Conservation (phyloP, 2,329 filamentous ascomycete genomes). For the Myriosclerotinia scirpicola region DNA sequence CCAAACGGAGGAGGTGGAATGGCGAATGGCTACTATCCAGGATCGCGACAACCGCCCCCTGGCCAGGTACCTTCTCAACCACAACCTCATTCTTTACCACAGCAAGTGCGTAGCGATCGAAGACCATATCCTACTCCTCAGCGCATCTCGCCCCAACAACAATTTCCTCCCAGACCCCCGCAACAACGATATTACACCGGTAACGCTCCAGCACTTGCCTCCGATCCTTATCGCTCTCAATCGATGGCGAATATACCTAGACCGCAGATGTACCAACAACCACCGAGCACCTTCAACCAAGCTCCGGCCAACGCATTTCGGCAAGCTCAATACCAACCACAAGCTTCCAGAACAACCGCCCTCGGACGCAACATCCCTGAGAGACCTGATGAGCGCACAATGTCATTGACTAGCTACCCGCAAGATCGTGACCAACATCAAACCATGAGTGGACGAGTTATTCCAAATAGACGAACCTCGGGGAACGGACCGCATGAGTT, state of each 20-base stretch:
- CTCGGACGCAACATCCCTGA: slow-evolving; percentile 91
- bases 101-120: slow-evolving; percentile 61
- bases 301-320: slow-evolving; percentile 75
- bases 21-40: slow-evolving; percentile 53
- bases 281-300: slow-evolving; percentile 61
- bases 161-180: slow-evolving; percentile 48
- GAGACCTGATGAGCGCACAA: slow-evolving; percentile 85
- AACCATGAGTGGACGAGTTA: slow-evolving; percentile 89
- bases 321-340: slow-evolving; percentile 69
- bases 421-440: slow-evolving; percentile 79
- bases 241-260: slow-evolving; percentile 79
- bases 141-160: slow-evolving; percentile 44
- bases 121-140: slow-evolving; percentile 66
- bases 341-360: slow-evolving; percentile 75
- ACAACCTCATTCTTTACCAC: slow-evolving; percentile 58
- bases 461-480: slow-evolving; percentile 67
- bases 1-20: slow-evolving; percentile 39
- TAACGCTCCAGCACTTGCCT: slow-evolving; percentile 69
- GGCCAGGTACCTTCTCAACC: slow-evolving; percentile 46
- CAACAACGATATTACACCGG: slow-evolving; percentile 61
- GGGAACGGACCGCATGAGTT: slow-evolving; percentile 37
- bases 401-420: slow-evolving; percentile 89
- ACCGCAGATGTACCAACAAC: slow-evolving; percentile 69
- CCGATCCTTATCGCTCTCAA: slow-evolving; percentile 86
- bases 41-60: slow-evolving; percentile 42